A percentile compares a stretch with the other conserved stretches of the same genome.
phyloP scores from a whole-genome alignment of 2,329 filamentous ascomycete species.

The Westerdykella ornata region DNA sequence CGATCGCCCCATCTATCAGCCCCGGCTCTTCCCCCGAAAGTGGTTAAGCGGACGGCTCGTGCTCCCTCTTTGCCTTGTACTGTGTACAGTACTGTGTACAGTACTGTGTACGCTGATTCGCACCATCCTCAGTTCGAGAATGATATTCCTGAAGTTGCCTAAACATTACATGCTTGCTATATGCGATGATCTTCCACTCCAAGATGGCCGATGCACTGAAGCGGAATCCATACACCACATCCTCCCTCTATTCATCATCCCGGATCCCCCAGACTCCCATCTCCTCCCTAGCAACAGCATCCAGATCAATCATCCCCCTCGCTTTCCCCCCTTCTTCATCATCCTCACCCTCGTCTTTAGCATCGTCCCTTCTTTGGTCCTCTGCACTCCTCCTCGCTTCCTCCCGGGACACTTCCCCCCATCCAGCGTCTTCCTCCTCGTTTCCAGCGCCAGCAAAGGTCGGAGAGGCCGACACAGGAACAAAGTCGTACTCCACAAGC shows the following conservation, averaged over 20 bases:
- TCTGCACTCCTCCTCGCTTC: constrained; percentile 12
- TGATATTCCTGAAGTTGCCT: too few species aligned
- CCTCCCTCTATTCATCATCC: constrained; percentile 12
- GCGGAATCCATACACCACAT: background rate
- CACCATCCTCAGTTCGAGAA: too few species aligned
- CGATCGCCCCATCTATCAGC: too few species aligned
- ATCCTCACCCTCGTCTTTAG: constrained; percentile 14
- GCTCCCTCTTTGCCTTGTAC: too few species aligned
- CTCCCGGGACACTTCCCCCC: constrained; percentile 27
- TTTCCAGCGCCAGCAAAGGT: constrained; percentile 13
- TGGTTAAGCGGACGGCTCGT: too few species aligned
- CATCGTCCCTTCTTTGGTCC: constrained; percentile 2
- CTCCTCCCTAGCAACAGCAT: constrained; percentile 32
- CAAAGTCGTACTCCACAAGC: constrained; percentile 30
- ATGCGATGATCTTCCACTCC: too few species aligned
- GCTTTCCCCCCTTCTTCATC: constrained; percentile 5
- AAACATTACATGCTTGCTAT: too few species aligned
- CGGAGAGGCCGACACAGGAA: constrained; percentile 19
- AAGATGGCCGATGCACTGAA: too few species aligned
- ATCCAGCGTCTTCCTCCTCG: constrained; percentile 28
- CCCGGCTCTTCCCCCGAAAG: too few species aligned
- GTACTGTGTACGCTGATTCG: too few species aligned
- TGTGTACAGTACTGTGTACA: too few species aligned
- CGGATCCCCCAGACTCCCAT: constrained; percentile 33
- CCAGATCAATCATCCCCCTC: constrained; percentile 23